Percentiles rank a stretch among this genome's conserved stretches.
Conservation (phyloP, 176 grass and related monocot species). For the Phoenix roebelenii region DNA sequence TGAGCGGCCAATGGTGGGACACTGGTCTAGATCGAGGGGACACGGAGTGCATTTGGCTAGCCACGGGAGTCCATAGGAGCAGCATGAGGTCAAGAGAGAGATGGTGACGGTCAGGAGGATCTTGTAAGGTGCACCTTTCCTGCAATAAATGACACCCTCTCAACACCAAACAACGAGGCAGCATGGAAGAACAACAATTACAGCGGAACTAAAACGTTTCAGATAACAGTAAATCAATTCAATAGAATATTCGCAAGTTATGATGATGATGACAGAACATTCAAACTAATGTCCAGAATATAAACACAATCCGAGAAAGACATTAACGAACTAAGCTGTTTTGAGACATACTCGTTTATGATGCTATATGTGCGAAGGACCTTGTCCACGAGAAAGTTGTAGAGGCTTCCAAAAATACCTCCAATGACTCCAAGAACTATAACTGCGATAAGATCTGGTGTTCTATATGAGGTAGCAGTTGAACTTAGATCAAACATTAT, state of each 20-base stretch:
- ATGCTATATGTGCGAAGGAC: constrained; percentile 36
- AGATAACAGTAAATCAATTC: too few species aligned
- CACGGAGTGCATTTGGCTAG: constrained; percentile 38
- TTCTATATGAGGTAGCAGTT: constrained; percentile 22
- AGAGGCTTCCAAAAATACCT: constrained; percentile 45
- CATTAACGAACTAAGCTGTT: too few species aligned
- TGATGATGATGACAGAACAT: not conserved
- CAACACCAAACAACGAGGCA: not conserved
- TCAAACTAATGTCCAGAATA: too few species aligned
- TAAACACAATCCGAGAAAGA: too few species aligned
- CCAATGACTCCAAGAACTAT: constrained; percentile 33
- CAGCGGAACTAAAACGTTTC: too few species aligned
- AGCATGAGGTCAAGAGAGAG: constrained; percentile 54
- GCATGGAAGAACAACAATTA: too few species aligned
- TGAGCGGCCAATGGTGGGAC: constrained; percentile 48
- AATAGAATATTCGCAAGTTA: not conserved
- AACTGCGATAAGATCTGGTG: constrained; percentile 19
- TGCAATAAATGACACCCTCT: constrained; percentile 10
- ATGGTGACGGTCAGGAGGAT: constrained; percentile 44
- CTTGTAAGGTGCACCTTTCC: constrained; percentile 49
- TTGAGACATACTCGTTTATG: constrained; percentile 38
- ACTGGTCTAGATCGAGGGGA: constrained; percentile 21
- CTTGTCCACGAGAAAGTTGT: constrained; percentile 37
- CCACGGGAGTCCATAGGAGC: constrained; percentile 44
- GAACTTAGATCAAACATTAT: constrained; percentile 73